phyloP scores from a whole-genome alignment of 805 yeast genomes.

The Metschnikowia rubicola region DNA sequence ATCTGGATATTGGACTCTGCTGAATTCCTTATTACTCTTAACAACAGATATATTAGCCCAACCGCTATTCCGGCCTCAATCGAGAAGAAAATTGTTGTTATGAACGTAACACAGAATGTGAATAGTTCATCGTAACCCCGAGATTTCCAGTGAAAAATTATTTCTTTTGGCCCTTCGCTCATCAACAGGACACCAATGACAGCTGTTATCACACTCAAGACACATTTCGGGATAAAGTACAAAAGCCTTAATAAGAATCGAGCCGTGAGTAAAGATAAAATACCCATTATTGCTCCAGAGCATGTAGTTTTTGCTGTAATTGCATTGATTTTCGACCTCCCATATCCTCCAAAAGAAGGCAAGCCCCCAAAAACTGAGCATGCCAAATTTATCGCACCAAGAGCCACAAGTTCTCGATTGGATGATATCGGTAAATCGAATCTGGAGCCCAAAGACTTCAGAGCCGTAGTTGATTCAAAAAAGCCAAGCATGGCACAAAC shows the following conservation, averaged over 20 bases:
- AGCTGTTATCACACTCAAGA: constrained; percentile 75
- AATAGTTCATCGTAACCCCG: constrained; percentile 74
- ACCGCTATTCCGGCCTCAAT: constrained; percentile 86
- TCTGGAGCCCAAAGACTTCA: constrained; percentile 77
- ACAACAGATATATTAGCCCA: constrained; percentile 78
- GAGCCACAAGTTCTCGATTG: constrained; percentile 86
- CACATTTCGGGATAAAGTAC: constrained; percentile 73
- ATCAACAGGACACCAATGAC: constrained; percentile 61
- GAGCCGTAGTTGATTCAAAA: constrained; percentile 90
- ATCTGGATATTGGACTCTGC: constrained; percentile 83
- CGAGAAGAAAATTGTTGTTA: constrained; percentile 63
- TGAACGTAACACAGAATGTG: constrained; percentile 62
- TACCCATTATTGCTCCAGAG: constrained; percentile 83
- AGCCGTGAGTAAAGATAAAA: constrained; percentile 64
- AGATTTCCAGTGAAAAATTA: constrained; percentile 67
- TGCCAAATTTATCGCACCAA: constrained; percentile 70
- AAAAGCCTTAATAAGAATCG: constrained; percentile 57
- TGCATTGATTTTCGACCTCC: constrained; percentile 85
- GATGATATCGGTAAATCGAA: constrained; percentile 72
- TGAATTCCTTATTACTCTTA: constrained; percentile 76
- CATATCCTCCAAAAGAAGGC: constrained; percentile 96
- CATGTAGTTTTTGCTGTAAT: constrained; percentile 79
- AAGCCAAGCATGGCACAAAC: constrained; percentile 84
- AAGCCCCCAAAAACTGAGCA: constrained; percentile 67
- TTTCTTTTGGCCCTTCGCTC: constrained; percentile 60